Conservation (phyloP, 495 filamentous ascomycete genomes). For the Tuber melanosporum region DNA sequence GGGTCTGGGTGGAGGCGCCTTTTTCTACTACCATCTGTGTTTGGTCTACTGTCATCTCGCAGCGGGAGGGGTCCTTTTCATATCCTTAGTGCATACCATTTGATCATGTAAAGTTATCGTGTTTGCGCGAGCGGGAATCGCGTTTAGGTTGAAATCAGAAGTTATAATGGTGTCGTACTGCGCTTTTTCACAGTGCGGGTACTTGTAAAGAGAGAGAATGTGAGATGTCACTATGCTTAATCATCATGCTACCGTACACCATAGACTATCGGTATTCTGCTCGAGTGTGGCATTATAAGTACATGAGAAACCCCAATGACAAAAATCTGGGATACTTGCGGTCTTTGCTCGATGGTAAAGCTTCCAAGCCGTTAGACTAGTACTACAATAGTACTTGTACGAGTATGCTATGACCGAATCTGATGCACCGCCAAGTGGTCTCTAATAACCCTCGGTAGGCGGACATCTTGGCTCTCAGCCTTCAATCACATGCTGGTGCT, state of each 20-base stretch:
- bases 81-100: background rate
- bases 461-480: conserved; percentile 10
- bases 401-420: conserved; percentile 4
- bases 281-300: no score
- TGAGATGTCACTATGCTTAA: background rate
- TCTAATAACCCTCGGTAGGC: conserved; percentile 16
- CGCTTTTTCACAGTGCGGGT: background rate
- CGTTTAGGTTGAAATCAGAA: background rate
- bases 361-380: background rate
- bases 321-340: background rate
- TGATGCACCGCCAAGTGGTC: background rate
- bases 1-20: conserved; percentile 1
- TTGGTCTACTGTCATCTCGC: background rate
- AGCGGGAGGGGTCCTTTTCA: background rate
- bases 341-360: background rate
- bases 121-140: background rate
- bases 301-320: background rate
- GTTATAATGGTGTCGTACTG: background rate
- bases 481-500: conserved; percentile 26
- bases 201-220: background rate
- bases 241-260: background rate
- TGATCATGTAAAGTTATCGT: background rate
- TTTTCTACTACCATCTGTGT: background rate
- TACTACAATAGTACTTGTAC: no score
- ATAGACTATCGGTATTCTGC: background rate